Percentiles rank a stretch among this genome's conserved stretches.
These are phyloP conservation scores for Diversispora eburnea DNA, from an alignment of 192 early-diverging fungal species.

Conservation along the genomic window DNA sequence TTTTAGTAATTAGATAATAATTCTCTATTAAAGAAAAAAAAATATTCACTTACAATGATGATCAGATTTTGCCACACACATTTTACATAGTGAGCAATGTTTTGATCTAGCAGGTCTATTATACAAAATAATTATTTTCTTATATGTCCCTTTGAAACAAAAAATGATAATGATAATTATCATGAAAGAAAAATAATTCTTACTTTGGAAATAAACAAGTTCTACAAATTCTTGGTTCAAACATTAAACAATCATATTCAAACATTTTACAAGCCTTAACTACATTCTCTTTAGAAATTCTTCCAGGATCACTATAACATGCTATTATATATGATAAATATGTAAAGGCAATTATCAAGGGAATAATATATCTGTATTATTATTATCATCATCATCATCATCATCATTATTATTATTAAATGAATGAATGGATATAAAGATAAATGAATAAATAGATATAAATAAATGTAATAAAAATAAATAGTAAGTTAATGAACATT, in stretches of 20 bases:
- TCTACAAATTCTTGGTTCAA: conserved; percentile 46
- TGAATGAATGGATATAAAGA: background rate
- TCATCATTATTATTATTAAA: background rate
- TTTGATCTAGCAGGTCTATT: conserved; percentile 56
- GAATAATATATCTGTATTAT: conserved; percentile 38
- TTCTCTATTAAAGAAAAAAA: background rate
- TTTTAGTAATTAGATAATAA: background rate
- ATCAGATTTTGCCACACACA: conserved; percentile 45
- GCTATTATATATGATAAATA: conserved; percentile 48
- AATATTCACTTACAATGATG: conserved; percentile 46
- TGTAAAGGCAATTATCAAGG: conserved; percentile 39
- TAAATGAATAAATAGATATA: background rate
- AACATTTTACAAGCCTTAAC: conserved; percentile 40
- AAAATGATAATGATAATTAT: background rate
- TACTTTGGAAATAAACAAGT: conserved; percentile 55
- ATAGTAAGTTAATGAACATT: background rate
- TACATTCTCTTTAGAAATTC: conserved; percentile 42
- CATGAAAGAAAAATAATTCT: background rate
- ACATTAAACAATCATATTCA: conserved; percentile 45
- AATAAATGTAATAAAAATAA: too few relatives aligned
- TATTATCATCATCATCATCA: background rate
- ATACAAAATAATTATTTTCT: too few relatives aligned
- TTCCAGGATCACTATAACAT: conserved; percentile 44
- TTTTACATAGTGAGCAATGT: conserved; percentile 54
- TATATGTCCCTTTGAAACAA: background rate